Base-by-base conservation (phyloP, 2,329 filamentous ascomycete species). In the Colletotrichum incanum region DNA sequence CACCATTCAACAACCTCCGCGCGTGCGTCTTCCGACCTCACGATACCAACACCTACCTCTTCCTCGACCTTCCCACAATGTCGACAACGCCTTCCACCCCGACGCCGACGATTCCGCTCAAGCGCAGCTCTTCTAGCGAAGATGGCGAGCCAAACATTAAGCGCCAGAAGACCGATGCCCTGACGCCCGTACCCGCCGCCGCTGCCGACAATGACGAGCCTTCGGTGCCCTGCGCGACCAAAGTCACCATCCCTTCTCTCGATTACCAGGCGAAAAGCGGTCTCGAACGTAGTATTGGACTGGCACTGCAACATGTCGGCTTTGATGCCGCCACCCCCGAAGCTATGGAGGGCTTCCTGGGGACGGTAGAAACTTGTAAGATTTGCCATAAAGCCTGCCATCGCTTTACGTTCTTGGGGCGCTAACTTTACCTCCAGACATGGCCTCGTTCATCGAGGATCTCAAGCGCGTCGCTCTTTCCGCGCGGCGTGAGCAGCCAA, bases 311-410 rank as follows among this genome's bases (percentile, higher is more conserved):
- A 52, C 86, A 91, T 72, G 86, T 91, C 47, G 90, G 90, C 37
- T 92, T 92, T 75, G 83, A 86, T 39, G 82, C 84, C 34, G 86
- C 89, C 18, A 86, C 83, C 0, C 83, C 85, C 9, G 87, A 90
- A 65, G 89, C 90, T 1, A 79, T 92, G 75, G 89, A 92, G 78
- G 87, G 87, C 74, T 88, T 92, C 54, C 85, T 88, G 5, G 79
- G 82, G 26, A 82, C 87, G 75, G 86, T 88, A 1, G 90, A 92
- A 76, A 84, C 85, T 5, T 92, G 90, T 92, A 78, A 72, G 89
- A 78, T 34, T 18, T 60, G 18, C 54, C 18, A 43, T 18, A 26
- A 37, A 54, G 4, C 26, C n/a, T 45, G 31, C 9, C 39, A 62
- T 63, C n/a, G 2, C 23, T 39, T 20, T 2, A 11, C 41, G 72